phyloP scores from a whole-genome alignment of 169 alveolate genomes.

The Plasmodium chabaudi region DNA sequence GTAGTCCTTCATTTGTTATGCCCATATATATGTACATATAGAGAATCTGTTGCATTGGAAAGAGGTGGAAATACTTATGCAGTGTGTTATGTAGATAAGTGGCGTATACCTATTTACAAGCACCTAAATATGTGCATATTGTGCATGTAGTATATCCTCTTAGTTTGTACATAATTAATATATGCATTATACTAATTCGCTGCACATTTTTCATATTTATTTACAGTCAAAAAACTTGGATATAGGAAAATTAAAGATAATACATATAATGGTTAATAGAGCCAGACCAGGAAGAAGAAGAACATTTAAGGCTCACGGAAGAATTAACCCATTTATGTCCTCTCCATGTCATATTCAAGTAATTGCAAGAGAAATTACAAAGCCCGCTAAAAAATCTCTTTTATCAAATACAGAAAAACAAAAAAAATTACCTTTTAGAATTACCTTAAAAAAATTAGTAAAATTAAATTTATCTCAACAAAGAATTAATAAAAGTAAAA shows the following conservation, averaged over 20 bases:
- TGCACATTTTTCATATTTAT: not conserved
- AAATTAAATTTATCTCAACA: conserved; percentile 54
- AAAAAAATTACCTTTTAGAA: conserved; percentile 39
- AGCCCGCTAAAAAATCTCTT: conserved; percentile 75
- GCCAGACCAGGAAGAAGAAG: conserved; percentile 98
- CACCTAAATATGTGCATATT: too few species aligned
- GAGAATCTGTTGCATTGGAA: not conserved
- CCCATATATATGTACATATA: not conserved
- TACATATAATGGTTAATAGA: conserved; percentile 95
- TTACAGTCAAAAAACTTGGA: conserved; percentile 93
- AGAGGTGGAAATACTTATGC: too few species aligned
- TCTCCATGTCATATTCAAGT: conserved; percentile 93
- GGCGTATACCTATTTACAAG: not conserved
- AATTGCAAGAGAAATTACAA: conserved; percentile 89
- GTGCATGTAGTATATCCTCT: not conserved
- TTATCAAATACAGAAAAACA: conserved; percentile 51
- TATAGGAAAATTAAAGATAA: conserved; percentile 91
- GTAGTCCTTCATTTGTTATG: not conserved
- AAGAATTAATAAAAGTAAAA: conserved; percentile 13
- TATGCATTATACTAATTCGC: too few species aligned
- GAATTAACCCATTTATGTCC: conserved; percentile 94
- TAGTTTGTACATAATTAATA: not conserved
- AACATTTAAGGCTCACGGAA: conserved; percentile 99
- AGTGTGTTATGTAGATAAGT: not conserved
- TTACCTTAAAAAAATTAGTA: conserved; percentile 69